Conservation (phyloP, 1,284 basidiomycete species). For the Schizophyllum commune region DNA sequence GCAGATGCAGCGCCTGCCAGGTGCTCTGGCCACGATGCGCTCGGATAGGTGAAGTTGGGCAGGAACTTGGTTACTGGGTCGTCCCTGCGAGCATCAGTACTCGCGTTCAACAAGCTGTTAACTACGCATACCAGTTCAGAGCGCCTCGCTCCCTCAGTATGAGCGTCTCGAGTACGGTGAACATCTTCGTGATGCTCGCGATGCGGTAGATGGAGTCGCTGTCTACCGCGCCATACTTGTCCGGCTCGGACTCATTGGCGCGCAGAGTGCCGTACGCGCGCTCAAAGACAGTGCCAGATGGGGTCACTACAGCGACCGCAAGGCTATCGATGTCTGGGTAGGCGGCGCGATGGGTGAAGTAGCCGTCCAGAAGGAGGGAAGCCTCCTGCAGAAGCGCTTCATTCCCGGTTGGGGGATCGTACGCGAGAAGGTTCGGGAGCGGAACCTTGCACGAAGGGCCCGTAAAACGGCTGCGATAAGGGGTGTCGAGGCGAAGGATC, state of each 20-base stretch:
- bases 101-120: not conserved
- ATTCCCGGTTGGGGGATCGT: constrained; percentile 11
- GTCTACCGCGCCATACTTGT: constrained; percentile 18
- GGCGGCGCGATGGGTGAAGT: constrained; percentile 9
- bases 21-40: constrained; percentile 23
- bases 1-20: constrained; percentile 15
- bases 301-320: constrained; percentile 31
- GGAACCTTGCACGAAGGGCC: constrained; percentile 11
- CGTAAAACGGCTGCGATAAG: constrained; percentile 12
- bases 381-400: constrained; percentile 10
- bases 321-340: constrained; percentile 31
- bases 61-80: constrained; percentile 34
- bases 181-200: constrained; percentile 42
- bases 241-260: constrained; percentile 34
- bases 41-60: constrained; percentile 25
- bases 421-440: constrained; percentile 16
- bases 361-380: constrained; percentile 10
- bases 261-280: constrained; percentile 27
- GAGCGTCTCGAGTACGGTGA: constrained; percentile 36
- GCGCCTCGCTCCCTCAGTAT: constrained; percentile 36
- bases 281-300: constrained; percentile 30
- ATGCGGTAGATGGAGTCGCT: constrained; percentile 39
- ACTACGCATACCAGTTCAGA: constrained; percentile 28
- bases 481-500: not conserved
- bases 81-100: constrained; percentile 23